A percentile compares a stretch with the other conserved stretches of the same genome.
phyloP scores from a whole-genome alignment of 257 asterid genomes.

The Ehretia macrophylla region DNA sequence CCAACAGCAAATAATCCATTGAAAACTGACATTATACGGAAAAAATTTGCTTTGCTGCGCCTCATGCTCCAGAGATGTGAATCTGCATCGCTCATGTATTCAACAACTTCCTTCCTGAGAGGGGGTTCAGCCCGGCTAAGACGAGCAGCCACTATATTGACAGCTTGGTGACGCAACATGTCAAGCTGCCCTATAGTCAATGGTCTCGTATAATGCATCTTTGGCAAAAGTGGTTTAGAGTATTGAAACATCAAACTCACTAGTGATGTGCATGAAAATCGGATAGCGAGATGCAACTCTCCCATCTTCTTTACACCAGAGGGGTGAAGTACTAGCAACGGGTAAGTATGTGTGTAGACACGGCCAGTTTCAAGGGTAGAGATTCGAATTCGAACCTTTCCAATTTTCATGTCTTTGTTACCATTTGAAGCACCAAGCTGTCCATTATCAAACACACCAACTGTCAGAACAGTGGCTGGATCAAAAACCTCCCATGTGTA shows the following conservation, averaged over 20 bases:
- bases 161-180: slow-evolving; percentile 76
- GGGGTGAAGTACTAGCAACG: slow-evolving; percentile 69
- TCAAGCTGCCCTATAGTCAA: slow-evolving; percentile 60
- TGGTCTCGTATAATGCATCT: slow-evolving; percentile 83
- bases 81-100: slow-evolving; percentile 73
- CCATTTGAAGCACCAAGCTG: slow-evolving; percentile 41
- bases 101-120: slow-evolving; percentile 69
- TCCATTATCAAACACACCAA: slow-evolving; percentile 80
- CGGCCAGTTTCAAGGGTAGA: slow-evolving; percentile 83
- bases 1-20: slow-evolving; percentile 45
- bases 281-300: slow-evolving; percentile 83
- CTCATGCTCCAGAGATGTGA: slow-evolving; percentile 98
- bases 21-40: slow-evolving; percentile 62
- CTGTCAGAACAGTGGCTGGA: slow-evolving; percentile 85
- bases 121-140: slow-evolving; percentile 90
- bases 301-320: slow-evolving; percentile 96
- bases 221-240: slow-evolving; percentile 71
- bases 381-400: slow-evolving; percentile 79
- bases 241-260: slow-evolving; percentile 57
- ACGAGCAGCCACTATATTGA: slow-evolving; percentile 62
- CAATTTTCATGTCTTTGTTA: slow-evolving; percentile 53
- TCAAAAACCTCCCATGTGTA: slow-evolving; percentile 94
- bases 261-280: slow-evolving; percentile 74
- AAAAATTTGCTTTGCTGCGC: slow-evolving; percentile 84
- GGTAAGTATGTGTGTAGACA: slow-evolving; percentile 80